These are phyloP conservation scores for Lactarius deliciosus DNA, from an alignment of 768 basidiomycete genomes.

Conservation along the genomic window DNA sequence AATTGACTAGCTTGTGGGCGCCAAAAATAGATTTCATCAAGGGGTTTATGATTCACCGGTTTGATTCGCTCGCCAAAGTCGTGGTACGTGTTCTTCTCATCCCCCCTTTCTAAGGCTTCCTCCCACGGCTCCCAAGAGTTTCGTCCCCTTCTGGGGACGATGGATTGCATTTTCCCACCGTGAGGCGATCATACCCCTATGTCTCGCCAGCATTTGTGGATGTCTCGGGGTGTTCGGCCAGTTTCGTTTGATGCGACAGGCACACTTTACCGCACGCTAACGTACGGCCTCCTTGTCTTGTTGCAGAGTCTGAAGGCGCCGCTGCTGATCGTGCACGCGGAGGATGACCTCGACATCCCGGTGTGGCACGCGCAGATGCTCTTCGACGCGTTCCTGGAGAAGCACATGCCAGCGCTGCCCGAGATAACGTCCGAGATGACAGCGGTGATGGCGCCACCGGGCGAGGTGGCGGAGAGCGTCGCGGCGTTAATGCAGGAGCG, in stretches of 20 bases:
- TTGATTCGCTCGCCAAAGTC: slow-evolving; percentile 63
- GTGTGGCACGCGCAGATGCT: slow-evolving; percentile 64
- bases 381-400: slow-evolving; percentile 66
- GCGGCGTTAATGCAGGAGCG: slow-evolving; percentile 43
- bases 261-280: background rate
- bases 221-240: background rate
- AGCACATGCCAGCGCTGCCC: slow-evolving; percentile 47
- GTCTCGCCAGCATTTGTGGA: background rate
- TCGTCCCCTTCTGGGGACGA: background rate
- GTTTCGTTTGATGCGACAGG: background rate
- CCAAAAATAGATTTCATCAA: slow-evolving; percentile 50
- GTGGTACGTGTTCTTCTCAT: slow-evolving; percentile 45
- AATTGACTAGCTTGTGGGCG: background rate
- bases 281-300: background rate
- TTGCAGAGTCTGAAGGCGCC: slow-evolving; percentile 63
- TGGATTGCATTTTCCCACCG: background rate
- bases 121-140: background rate
- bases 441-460: slow-evolving; percentile 31
- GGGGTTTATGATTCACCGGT: slow-evolving; percentile 53
- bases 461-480: slow-evolving; percentile 47
- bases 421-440: slow-evolving; percentile 38
- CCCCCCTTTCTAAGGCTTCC: background rate
- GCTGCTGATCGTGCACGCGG: slow-evolving; percentile 71
- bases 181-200: no score
- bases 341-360: slow-evolving; percentile 73